These are phyloP conservation scores for Imleria badia DNA, from an alignment of 768 basidiomycete species.

Conservation along the genomic window DNA sequence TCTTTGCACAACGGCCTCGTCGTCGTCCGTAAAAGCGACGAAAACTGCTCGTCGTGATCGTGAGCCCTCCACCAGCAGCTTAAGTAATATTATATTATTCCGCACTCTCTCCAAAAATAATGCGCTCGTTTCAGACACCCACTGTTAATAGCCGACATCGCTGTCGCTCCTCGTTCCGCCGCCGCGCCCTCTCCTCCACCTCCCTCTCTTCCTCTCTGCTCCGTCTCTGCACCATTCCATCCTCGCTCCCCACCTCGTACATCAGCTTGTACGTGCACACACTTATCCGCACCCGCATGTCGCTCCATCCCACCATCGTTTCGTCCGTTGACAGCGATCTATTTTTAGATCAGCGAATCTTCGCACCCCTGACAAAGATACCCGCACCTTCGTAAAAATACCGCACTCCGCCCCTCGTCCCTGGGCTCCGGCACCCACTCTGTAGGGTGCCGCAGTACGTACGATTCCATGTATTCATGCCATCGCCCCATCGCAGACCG, in stretches of 20 bases:
- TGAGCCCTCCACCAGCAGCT: neutral
- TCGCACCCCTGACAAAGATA: constrained; percentile 10
- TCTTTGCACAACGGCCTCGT: neutral
- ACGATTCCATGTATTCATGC: constrained; percentile 74
- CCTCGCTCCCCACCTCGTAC: constrained; percentile 68
- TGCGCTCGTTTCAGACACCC: neutral
- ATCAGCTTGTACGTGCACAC: constrained; percentile 64
- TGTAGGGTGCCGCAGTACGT: constrained; percentile 66
- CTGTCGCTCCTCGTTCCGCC: constrained; percentile 57
- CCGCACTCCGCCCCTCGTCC: constrained; percentile 35
- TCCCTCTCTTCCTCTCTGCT: constrained; percentile 33
- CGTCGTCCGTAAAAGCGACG: neutral
- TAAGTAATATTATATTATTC: constrained; percentile 7
- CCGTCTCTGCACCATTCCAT: constrained; percentile 44
- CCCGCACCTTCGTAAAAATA: constrained; percentile 66
- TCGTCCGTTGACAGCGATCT: constrained; percentile 47
- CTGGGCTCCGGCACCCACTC: constrained; percentile 59
- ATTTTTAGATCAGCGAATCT: constrained; percentile 38
- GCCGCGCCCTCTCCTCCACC: constrained; percentile 40
- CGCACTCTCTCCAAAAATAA: constrained; percentile 20
- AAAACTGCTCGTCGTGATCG: neutral
- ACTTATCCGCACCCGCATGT: constrained; percentile 50
- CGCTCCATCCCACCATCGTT: constrained; percentile 17
- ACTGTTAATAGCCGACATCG: constrained; percentile 34
- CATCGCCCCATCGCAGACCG: constrained; percentile 55